phyloP scores from a whole-genome alignment of 208 protist species.

The Acanthamoeba castellanii region DNA sequence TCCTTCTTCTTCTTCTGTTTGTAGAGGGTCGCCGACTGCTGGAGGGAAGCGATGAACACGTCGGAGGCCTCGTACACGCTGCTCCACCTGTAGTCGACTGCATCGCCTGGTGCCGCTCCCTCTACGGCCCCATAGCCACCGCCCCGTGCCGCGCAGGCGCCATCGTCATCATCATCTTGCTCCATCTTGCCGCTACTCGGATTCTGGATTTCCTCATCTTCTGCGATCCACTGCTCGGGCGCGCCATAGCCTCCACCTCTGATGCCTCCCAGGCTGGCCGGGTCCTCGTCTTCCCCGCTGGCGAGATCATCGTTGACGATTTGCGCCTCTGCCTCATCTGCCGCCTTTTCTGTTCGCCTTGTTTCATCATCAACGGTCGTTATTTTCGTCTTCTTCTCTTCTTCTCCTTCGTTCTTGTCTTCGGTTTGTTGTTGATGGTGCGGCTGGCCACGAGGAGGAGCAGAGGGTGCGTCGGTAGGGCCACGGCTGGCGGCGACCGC shows the following conservation, averaged over 20 bases:
- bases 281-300: background rate
- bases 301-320: no score
- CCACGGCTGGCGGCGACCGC: background rate
- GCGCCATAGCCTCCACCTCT: no score
- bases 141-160: background rate
- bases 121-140: background rate
- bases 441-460: no score
- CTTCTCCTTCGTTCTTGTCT: background rate
- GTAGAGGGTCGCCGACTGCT: background rate
- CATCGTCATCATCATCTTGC: background rate
- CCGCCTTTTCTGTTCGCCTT: no score
- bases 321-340: no score
- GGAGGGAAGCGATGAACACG: background rate
- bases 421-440: background rate
- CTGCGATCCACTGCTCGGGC: no score
- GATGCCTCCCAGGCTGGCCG: no score
- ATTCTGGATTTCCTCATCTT: no score
- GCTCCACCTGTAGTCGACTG: background rate
- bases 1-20: background rate
- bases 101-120: background rate
- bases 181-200: no score
- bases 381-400: background rate
- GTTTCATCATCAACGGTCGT: no score
- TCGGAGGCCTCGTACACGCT: slow-evolving; percentile 1
- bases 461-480: no score